Conservation (phyloP, 192 early-diverging fungal species). For the Radiomyces spectabilis region DNA sequence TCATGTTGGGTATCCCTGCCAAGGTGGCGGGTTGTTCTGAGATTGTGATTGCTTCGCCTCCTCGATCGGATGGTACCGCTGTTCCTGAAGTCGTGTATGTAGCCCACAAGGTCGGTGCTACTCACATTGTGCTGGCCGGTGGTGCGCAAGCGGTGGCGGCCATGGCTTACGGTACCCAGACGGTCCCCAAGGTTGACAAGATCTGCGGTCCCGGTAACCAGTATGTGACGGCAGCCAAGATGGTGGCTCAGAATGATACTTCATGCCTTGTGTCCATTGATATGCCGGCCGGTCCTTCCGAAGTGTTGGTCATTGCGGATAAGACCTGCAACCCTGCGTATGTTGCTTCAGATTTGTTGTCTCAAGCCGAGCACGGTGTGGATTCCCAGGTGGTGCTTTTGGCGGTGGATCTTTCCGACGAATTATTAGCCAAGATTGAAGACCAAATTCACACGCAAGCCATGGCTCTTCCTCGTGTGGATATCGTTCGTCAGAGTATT, state of each 20-base stretch:
- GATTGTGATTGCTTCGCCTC: conserved; percentile 95
- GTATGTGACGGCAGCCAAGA: conserved; percentile 99
- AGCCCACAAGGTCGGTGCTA: conserved; percentile 94
- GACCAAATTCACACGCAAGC: conserved; percentile 79
- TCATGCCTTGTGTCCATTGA: conserved; percentile 93
- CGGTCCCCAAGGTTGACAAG: conserved; percentile 98
- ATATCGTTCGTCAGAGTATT: conserved; percentile 84
- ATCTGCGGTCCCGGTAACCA: conserved; percentile 99
- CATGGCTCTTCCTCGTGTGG: conserved; percentile 72
- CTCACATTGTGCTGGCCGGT: conserved; percentile 84
- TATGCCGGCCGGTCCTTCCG: conserved; percentile 99
- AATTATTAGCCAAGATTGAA: conserved; percentile 69
- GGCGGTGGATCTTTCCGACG: conserved; percentile 63
- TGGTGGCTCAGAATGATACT: conserved; percentile 91
- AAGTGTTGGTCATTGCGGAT: conserved; percentile 96
- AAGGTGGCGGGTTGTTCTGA: conserved; percentile 93
- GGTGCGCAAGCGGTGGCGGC: conserved; percentile 98
- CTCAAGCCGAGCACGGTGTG: conserved; percentile 95
- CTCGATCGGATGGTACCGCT: conserved; percentile 82
- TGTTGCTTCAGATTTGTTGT: conserved; percentile 91
- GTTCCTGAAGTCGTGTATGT: conserved; percentile 98
- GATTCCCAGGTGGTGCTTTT: conserved; percentile 97
- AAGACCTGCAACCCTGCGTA: conserved; percentile 75
- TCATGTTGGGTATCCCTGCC: conserved; percentile 97
- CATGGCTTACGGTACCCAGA: conserved; percentile 97